Evolutionary conservation across 2,329 filamentous ascomycete species (phyloP).

Genomic region (Xylaria sp.): DNA sequence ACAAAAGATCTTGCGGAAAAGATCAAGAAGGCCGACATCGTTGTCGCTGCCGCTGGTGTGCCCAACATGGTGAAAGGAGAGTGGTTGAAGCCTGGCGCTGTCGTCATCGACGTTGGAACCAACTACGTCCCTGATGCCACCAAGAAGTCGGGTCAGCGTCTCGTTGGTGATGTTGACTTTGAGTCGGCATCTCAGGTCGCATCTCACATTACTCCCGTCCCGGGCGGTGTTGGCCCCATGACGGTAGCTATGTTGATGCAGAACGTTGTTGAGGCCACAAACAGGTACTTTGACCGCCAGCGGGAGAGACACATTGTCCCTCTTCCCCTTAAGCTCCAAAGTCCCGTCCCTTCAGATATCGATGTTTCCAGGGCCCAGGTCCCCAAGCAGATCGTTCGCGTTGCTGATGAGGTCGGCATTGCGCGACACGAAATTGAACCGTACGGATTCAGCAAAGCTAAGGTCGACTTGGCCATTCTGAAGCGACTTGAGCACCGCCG

Average conservation of each 20-base stretch:
- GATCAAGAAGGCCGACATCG: conserved; percentile 78
- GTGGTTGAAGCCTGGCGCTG: conserved; percentile 90
- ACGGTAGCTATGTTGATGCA: conserved; percentile 97
- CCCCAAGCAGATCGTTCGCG: conserved; percentile 82
- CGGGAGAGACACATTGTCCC: conserved; percentile 75
- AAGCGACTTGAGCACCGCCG: conserved; percentile 80
- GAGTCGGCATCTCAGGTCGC: conserved; percentile 79
- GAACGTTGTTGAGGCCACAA: conserved; percentile 86
- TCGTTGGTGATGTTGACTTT: conserved; percentile 94
- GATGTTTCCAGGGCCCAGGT: conserved; percentile 81
- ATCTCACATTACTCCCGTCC: conserved; percentile 90
- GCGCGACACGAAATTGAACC: conserved; percentile 84
- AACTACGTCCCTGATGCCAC: conserved; percentile 87
- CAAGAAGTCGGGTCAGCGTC: conserved; percentile 85
- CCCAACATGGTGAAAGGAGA: conserved; percentile 86
- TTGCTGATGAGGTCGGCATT: conserved; percentile 86
- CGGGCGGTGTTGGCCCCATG: conserved; percentile 96
- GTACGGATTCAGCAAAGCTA: conserved; percentile 92
- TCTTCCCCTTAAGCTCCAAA: conserved; percentile 72
- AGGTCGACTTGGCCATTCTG: conserved; percentile 78
- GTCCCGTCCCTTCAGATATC: conserved; percentile 92
- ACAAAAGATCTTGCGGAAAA: conserved; percentile 68
- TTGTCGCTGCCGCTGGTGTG: conserved; percentile 87
- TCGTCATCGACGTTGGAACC: conserved; percentile 96
- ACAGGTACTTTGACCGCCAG: conserved; percentile 73